phyloP scores from a whole-genome alignment of 1,284 basidiomycete species.

The Sporisorium exsertum region DNA sequence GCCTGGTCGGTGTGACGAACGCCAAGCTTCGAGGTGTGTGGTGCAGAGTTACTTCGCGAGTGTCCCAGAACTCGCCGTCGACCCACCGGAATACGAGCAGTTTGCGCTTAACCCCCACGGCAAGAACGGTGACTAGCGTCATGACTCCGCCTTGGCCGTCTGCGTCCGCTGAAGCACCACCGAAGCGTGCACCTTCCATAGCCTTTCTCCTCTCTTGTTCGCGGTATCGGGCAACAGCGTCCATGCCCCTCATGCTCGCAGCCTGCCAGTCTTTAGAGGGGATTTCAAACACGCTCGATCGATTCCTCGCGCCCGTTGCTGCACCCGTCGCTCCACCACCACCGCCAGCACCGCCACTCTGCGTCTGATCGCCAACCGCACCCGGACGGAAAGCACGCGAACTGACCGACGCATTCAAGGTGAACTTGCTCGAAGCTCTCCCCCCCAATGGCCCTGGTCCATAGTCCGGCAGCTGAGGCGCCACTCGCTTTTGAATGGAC shows the following conservation, averaged over 20 bases:
- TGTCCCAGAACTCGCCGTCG: constrained; percentile 82
- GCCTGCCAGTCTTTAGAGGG: constrained; percentile 48
- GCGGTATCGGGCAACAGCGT: constrained; percentile 47
- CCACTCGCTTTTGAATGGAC: constrained; percentile 71
- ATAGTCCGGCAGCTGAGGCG: constrained; percentile 31
- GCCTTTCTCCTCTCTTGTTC: constrained; percentile 47
- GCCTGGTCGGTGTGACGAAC: constrained; percentile 76
- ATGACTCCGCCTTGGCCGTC: constrained; percentile 45
- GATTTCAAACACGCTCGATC: constrained; percentile 32
- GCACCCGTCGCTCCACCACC: neutral
- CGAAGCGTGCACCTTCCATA: constrained; percentile 49
- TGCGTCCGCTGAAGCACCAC: constrained; percentile 34
- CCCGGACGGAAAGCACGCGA: constrained; percentile 43
- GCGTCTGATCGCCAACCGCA: constrained; percentile 38
- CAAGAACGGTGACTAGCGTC: constrained; percentile 77
- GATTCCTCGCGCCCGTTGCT: constrained; percentile 26
- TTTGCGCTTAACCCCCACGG: constrained; percentile 86
- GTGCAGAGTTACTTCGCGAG: constrained; percentile 81
- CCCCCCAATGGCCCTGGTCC: constrained; percentile 48
- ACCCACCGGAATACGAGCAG: constrained; percentile 85
- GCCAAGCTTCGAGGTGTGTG: constrained; percentile 84
- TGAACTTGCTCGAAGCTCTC: constrained; percentile 24
- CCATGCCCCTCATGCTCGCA: constrained; percentile 56
- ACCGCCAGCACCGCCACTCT: constrained; percentile 7
- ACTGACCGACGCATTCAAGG: constrained; percentile 15